Percentiles rank a stretch among this genome's conserved stretches.
phyloP scores from a whole-genome alignment of 768 basidiomycete genomes.

The Suillus discolor region DNA sequence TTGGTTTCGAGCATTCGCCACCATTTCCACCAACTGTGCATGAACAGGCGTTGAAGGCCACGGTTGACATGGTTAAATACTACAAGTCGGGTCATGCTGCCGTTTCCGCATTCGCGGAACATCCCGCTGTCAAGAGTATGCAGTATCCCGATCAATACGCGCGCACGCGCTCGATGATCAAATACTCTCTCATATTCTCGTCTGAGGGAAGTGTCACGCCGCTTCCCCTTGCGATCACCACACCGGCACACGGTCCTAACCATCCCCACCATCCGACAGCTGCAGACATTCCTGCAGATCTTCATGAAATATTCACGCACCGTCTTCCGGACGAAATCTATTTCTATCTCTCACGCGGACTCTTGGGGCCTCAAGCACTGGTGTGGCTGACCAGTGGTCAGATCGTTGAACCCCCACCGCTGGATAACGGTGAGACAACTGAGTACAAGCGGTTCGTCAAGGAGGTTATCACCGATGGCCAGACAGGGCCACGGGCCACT shows the following conservation, averaged over 20 bases:
- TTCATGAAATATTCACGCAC: conserved; percentile 94
- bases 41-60: conserved; percentile 80
- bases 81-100: conserved; percentile 89
- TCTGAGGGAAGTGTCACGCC: conserved; percentile 85
- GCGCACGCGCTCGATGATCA: conserved; percentile 88
- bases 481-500: conserved; percentile 91
- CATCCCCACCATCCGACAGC: conserved; percentile 73
- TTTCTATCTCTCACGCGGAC: conserved; percentile 92
- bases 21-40: conserved; percentile 83
- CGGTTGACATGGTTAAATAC: conserved; percentile 90
- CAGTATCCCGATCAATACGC: conserved; percentile 87
- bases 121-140: conserved; percentile 78
- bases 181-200: conserved; percentile 86
- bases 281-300: conserved; percentile 85
- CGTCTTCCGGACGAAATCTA: conserved; percentile 96
- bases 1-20: conserved; percentile 83
- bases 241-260: conserved; percentile 52
- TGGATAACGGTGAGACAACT: conserved; percentile 93
- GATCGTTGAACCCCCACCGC: conserved; percentile 82
- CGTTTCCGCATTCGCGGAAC: conserved; percentile 74
- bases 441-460: conserved; percentile 96
- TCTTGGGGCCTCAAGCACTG: conserved; percentile 85
- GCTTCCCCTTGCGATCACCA: conserved; percentile 68
- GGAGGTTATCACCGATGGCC: conserved; percentile 94
- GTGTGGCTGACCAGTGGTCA: conserved; percentile 94